These are phyloP conservation scores for Fusarium pseudocircinatum DNA, from an alignment of 2,329 filamentous ascomycete genomes.

Conservation along the genomic window DNA sequence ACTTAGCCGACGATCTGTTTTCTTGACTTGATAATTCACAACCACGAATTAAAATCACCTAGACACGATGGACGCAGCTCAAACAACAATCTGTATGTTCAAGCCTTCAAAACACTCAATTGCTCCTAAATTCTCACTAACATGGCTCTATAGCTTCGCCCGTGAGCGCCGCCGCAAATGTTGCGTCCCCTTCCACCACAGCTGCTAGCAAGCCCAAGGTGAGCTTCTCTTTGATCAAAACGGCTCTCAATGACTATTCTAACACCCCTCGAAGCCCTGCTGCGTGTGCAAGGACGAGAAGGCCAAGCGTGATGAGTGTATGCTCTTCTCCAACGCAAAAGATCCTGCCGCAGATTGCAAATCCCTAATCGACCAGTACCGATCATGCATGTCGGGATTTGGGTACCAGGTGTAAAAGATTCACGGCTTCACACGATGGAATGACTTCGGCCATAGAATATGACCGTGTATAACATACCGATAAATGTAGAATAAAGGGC, in stretches of 20 bases:
- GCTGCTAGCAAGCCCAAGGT: slow-evolving; percentile 57
- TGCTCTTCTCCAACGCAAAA: slow-evolving; percentile 91
- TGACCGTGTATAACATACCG: slow-evolving; percentile 36
- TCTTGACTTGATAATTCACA: slow-evolving; percentile 31
- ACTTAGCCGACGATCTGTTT: slow-evolving; percentile 18
- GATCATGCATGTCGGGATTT: slow-evolving; percentile 90
- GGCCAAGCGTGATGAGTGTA: slow-evolving; percentile 92
- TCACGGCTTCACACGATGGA: not conserved
- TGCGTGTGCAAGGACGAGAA: slow-evolving; percentile 99
- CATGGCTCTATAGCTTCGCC: slow-evolving; percentile 27
- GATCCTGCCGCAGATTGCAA: slow-evolving; percentile 88
- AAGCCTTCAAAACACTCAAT: not conserved
- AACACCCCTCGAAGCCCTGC: slow-evolving; percentile 74
- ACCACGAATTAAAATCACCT: slow-evolving; percentile 10
- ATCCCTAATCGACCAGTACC: slow-evolving; percentile 84
- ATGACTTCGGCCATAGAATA: slow-evolving; percentile 15
- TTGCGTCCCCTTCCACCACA: slow-evolving; percentile 42
- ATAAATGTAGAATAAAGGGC: slow-evolving; percentile 40
- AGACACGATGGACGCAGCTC: slow-evolving; percentile 47
- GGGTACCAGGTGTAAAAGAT: slow-evolving; percentile 76
- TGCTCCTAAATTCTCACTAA: slow-evolving; percentile 2
- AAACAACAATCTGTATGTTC: slow-evolving; percentile 41
- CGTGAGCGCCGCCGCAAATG: slow-evolving; percentile 40
- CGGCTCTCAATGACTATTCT: slow-evolving; percentile 28
- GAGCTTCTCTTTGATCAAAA: slow-evolving; percentile 5